These are phyloP conservation scores for Mycena alexandri DNA, from an alignment of 768 basidiomycete species.

Conservation along the genomic window DNA sequence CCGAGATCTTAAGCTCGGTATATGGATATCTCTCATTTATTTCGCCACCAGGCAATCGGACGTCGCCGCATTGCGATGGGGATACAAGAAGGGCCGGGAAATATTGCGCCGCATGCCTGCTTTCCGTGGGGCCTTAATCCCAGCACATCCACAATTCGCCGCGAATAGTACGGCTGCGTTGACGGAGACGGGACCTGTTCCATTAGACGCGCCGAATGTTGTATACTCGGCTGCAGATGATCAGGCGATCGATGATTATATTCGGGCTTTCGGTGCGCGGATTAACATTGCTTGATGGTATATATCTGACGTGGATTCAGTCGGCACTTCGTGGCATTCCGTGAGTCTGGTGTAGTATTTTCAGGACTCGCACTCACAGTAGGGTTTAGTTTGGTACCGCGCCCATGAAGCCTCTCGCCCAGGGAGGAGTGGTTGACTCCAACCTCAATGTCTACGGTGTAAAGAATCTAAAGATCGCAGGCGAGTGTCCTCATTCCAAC, in stretches of 20 bases:
- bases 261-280: neutral
- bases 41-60: slow-evolving; percentile 35
- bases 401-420: no score
- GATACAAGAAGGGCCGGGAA: slow-evolving; percentile 57
- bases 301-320: neutral
- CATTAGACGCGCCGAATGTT: neutral
- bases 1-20: no score
- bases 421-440: no score
- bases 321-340: neutral
- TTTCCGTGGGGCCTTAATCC: slow-evolving; percentile 38
- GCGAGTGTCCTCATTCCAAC: no score
- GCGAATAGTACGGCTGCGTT: slow-evolving; percentile 31
- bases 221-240: neutral
- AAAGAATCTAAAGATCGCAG: no score
- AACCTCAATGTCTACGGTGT: no score
- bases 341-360: neutral
- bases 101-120: slow-evolving; percentile 53
- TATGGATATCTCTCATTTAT: no score
- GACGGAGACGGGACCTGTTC: slow-evolving; percentile 4
- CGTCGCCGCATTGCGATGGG: slow-evolving; percentile 47
- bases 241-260: neutral
- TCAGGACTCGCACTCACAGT: no score
- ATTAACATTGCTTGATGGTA: no score
- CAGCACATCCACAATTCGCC: slow-evolving; percentile 37
- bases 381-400: no score